A percentile compares a stretch with the other conserved stretches of the same genome.
Conservation (phyloP, 148 eudicot genomes). For the Amaranthus cruentus region DNA sequence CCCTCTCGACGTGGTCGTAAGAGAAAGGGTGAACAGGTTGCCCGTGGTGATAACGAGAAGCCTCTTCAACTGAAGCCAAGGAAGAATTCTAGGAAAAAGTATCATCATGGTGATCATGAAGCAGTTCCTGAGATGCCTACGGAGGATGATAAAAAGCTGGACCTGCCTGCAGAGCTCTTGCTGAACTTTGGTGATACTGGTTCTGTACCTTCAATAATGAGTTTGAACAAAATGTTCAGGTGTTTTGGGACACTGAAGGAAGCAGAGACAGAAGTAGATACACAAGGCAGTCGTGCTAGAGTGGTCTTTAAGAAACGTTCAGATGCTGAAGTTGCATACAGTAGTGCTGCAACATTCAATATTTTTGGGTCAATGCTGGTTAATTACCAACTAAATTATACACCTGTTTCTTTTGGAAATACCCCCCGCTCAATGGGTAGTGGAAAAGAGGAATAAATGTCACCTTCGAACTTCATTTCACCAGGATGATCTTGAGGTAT, state of each 20-base stretch:
- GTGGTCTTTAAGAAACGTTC: constrained; percentile 75
- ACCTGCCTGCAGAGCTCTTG: constrained; percentile 66
- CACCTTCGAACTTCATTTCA: constrained; percentile 1
- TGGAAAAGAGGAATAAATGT: constrained; percentile 38
- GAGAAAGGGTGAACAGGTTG: constrained; percentile 36
- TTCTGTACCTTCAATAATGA: constrained; percentile 60
- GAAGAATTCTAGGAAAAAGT: constrained; percentile 51
- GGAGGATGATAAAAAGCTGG: constrained; percentile 36
- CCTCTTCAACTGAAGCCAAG: constrained; percentile 40
- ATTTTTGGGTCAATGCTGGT: constrained; percentile 69
- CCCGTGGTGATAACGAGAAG: constrained; percentile 40
- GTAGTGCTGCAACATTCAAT: constrained; percentile 65
- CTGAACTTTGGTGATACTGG: constrained; percentile 58
- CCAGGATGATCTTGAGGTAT: constrained; percentile 22
- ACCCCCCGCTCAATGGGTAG: constrained; percentile 33
- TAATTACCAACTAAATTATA: constrained; percentile 65
- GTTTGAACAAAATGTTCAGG: constrained; percentile 71
- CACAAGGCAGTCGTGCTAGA: constrained; percentile 57
- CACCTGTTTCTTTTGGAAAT: constrained; percentile 40
- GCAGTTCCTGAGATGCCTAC: constrained; percentile 27
- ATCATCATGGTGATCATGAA: constrained; percentile 36
- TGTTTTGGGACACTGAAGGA: constrained; percentile 85
- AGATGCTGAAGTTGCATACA: constrained; percentile 90
- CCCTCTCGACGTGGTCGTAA: constrained; percentile 39
- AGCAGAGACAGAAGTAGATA: constrained; percentile 71